phyloP scores from a whole-genome alignment of 2,329 filamentous ascomycete species.

The Cladosporium colombiae region DNA sequence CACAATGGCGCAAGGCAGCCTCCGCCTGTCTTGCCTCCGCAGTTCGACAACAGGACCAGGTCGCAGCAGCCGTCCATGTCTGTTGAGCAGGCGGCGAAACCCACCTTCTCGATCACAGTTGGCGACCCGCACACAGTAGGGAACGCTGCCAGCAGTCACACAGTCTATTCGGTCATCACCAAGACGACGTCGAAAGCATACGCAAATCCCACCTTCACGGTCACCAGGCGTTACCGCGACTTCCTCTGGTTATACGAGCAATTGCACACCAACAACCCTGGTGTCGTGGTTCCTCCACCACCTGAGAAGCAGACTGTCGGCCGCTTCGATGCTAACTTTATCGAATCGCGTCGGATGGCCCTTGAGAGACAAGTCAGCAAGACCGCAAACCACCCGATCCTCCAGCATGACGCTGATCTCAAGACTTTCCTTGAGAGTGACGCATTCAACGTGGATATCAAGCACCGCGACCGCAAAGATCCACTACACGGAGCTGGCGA shows the following conservation, averaged over 20 bases:
- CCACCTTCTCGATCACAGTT: conserved; percentile 84
- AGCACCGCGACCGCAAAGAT: conserved; percentile 93
- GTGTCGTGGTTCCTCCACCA: conserved; percentile 90
- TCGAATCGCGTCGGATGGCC: conserved; percentile 86
- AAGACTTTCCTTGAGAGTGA: conserved; percentile 98
- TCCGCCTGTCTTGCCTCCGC: conserved; percentile 59
- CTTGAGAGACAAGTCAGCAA: conserved; percentile 98
- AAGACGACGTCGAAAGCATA: conserved; percentile 98
- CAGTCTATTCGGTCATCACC: conserved; percentile 93
- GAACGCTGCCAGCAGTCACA: conserved; percentile 94
- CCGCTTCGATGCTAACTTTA: conserved; percentile 93
- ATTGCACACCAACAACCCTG: conserved; percentile 90
- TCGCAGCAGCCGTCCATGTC: conserved; percentile 77
- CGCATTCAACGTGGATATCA: conserved; percentile 91
- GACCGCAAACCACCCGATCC: conserved; percentile 80
- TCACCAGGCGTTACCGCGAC: conserved; percentile 91
- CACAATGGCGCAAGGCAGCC: conserved; percentile 62
- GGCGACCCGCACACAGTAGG: conserved; percentile 98
- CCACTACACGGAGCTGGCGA: conserved; percentile 71
- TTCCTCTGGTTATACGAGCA: conserved; percentile 98
- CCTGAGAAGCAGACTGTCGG: conserved; percentile 98
- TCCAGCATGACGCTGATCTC: conserved; percentile 90
- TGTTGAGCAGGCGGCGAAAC: conserved; percentile 90
- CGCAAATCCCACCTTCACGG: conserved; percentile 85
- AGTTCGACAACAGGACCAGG: conserved; percentile 46